Conservation (phyloP, 1,139 yeast genomes). For the Dujonia santamariae region DNA sequence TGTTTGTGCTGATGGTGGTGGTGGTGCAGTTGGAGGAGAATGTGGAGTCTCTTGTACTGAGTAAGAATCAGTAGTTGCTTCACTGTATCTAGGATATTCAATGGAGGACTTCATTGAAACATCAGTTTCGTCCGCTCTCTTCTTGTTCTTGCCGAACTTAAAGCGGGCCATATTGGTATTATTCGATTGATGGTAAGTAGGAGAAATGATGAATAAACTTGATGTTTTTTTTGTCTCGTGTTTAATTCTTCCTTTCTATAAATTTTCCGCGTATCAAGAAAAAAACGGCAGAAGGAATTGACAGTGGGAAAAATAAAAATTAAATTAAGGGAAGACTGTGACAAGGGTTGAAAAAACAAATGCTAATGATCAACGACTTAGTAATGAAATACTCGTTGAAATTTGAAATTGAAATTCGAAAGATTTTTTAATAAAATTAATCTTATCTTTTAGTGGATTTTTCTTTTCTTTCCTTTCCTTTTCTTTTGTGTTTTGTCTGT, state of each 20-base stretch:
- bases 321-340: neutral
- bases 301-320: neutral
- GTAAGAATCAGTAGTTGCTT: too few species aligned
- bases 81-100: slow-evolving; percentile 6
- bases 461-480: too few species aligned
- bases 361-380: too few species aligned
- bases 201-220: neutral
- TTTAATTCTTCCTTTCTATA: neutral
- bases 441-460: too few species aligned
- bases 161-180: slow-evolving; percentile 23
- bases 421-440: too few species aligned
- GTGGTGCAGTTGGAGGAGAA: slow-evolving; percentile 1
- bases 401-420: too few species aligned
- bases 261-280: neutral
- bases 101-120: slow-evolving; percentile 7
- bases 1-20: too few species aligned
- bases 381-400: too few species aligned
- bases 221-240: neutral
- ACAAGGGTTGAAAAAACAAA: too few species aligned
- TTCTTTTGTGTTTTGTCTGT: too few species aligned
- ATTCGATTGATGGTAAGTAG: neutral
- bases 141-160: slow-evolving; percentile 26
- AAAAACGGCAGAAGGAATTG: neutral
- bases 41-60: slow-evolving; percentile 1
- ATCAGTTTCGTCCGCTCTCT: slow-evolving; percentile 11